A percentile compares a stretch with the other conserved stretches of the same genome.
Conservation (phyloP, 108 stramenopile genomes). For the Seminavis robusta region DNA sequence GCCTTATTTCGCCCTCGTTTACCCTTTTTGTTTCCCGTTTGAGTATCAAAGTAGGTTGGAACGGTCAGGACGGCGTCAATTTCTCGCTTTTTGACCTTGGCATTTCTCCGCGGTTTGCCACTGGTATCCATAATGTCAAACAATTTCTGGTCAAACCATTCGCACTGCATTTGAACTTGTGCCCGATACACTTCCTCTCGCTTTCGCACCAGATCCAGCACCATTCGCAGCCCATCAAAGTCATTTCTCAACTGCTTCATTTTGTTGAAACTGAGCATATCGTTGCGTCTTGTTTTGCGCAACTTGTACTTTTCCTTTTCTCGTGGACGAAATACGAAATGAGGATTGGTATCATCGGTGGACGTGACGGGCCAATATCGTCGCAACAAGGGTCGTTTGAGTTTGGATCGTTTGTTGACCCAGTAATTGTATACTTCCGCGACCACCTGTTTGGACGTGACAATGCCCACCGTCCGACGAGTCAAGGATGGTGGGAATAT, state of each 20-base stretch:
- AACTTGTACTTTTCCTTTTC: constrained; percentile 97
- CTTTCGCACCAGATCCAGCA: constrained; percentile 55
- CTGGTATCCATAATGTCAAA: constrained; percentile 68
- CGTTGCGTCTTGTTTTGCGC: constrained; percentile 90
- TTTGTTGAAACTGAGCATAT: constrained; percentile 87
- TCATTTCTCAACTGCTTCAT: constrained; percentile 77
- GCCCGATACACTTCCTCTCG: constrained; percentile 67
- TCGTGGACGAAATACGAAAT: constrained; percentile 90
- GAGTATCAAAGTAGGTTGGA: constrained; percentile 54
- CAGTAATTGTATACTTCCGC: constrained; percentile 83
- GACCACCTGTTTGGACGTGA: constrained; percentile 52
- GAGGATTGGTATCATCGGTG: constrained; percentile 90
- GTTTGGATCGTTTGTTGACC: constrained; percentile 83
- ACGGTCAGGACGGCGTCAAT: constrained; percentile 41
- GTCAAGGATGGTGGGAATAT: too few species aligned
- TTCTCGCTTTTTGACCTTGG: constrained; percentile 22
- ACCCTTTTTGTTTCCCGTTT: constrained; percentile 21
- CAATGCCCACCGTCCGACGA: constrained; percentile 24
- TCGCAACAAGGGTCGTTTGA: constrained; percentile 86
- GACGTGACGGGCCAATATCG: constrained; percentile 91
- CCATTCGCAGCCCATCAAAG: constrained; percentile 63
- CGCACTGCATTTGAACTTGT: constrained; percentile 49
- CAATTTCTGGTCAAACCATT: constrained; percentile 61
- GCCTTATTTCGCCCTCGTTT: constrained; percentile 1
- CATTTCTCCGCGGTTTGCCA: constrained; percentile 41